A percentile compares a stretch with the other conserved stretches of the same genome.
phyloP scores from a whole-genome alignment of 768 basidiomycete genomes.

The Amanita rubescens region DNA sequence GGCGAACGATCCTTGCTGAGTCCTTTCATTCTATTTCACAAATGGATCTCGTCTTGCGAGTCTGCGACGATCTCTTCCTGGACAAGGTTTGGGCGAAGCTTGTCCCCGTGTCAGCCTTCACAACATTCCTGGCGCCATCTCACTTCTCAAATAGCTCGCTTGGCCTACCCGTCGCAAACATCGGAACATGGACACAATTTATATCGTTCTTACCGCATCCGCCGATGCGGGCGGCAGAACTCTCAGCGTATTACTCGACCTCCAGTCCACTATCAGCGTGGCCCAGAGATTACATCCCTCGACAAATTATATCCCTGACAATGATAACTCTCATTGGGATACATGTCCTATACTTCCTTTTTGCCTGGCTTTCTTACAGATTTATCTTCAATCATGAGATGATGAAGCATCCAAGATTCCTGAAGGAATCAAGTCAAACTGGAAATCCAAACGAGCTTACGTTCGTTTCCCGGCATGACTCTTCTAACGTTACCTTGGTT shows the following conservation, averaged over 20 bases:
- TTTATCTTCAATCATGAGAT: constrained; percentile 92
- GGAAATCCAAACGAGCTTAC: constrained; percentile 72
- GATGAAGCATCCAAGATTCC: constrained; percentile 92
- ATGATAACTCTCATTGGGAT: constrained; percentile 76
- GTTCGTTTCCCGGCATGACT: constrained; percentile 78
- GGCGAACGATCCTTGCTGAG: too few species aligned
- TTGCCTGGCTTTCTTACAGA: constrained; percentile 78
- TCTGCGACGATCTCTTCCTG: constrained; percentile 65
- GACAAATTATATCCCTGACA: constrained; percentile 69
- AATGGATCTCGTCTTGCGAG: constrained; percentile 82
- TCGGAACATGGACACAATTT: constrained; percentile 45
- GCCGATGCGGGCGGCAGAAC: constrained; percentile 31
- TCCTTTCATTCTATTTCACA: background rate
- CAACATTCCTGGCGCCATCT: constrained; percentile 20
- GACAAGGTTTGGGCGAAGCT: constrained; percentile 75
- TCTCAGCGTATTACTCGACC: constrained; percentile 21
- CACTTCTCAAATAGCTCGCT: constrained; percentile 33
- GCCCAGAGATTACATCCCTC: constrained; percentile 76
- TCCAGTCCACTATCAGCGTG: constrained; percentile 53
- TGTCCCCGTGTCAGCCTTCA: constrained; percentile 55
- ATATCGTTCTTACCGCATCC: constrained; percentile 54
- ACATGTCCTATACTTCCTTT: constrained; percentile 78
- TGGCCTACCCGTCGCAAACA: constrained; percentile 21
- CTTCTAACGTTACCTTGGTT: constrained; percentile 91
- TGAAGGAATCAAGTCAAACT: constrained; percentile 77